phyloP scores from a whole-genome alignment of 352 stramenopile species.

The Globisporangium spiculum region DNA sequence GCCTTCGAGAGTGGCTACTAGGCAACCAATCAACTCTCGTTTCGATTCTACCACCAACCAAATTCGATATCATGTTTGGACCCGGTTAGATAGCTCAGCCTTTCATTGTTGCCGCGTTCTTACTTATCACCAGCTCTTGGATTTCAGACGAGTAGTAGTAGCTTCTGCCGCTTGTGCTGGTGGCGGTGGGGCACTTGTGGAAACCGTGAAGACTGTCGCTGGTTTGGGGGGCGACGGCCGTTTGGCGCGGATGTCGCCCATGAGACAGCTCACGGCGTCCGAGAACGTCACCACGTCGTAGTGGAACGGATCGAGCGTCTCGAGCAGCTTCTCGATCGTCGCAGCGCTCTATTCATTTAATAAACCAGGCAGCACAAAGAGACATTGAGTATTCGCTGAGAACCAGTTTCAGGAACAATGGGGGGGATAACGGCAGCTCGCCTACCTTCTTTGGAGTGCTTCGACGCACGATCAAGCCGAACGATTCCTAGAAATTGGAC shows the following conservation, averaged over 20 bases:
- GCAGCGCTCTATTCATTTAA: slow-evolving; percentile 20
- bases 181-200: no score
- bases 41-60: background rate
- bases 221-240: slow-evolving; percentile 9
- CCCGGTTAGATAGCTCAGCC: no score
- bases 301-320: slow-evolving; percentile 56
- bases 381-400: background rate
- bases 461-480: slow-evolving; percentile 29
- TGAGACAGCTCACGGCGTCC: slow-evolving; percentile 39
- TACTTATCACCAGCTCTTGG: no score
- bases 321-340: slow-evolving; percentile 39
- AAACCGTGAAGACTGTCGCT: no score
- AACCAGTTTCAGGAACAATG: background rate
- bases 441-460: slow-evolving; percentile 32
- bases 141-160: background rate
- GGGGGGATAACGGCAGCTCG: background rate
- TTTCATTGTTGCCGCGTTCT: no score
- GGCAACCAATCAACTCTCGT: background rate
- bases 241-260: slow-evolving; percentile 33
- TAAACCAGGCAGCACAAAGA: background rate
- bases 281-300: slow-evolving; percentile 81
- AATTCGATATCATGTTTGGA: background rate
- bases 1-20: slow-evolving; percentile 63
- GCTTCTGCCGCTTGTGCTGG: background rate
- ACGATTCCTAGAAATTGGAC: slow-evolving; percentile 25